phyloP scores from a whole-genome alignment of 2,329 filamentous ascomycete genomes.

The Berkeleyomyces basicola region DNA sequence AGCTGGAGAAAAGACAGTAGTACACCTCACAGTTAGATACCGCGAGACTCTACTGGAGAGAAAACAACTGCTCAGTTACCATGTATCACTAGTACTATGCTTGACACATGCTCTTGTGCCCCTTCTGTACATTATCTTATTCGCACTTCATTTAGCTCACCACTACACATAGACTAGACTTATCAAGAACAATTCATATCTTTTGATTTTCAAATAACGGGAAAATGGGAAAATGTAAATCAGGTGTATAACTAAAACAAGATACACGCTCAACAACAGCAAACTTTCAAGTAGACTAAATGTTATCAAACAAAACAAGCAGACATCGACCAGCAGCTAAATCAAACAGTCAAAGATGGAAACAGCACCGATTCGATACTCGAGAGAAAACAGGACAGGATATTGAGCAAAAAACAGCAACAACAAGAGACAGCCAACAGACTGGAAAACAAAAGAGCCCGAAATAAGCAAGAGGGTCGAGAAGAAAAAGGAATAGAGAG shows the following conservation, averaged over 20 bases:
- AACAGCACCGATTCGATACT: conserved; percentile 7
- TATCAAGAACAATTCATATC: too few relatives aligned
- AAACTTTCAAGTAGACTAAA: neutral
- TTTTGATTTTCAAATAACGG: neutral
- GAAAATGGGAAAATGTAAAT: neutral
- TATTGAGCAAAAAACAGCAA: conserved; percentile 15
- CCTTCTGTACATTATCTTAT: neutral
- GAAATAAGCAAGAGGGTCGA: neutral
- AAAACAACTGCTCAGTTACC: neutral
- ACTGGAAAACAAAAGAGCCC: conserved; percentile 14
- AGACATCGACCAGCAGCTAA: neutral
- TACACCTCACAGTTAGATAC: neutral
- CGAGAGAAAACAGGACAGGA: conserved; percentile 13
- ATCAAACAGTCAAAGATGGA: neutral
- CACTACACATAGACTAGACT: neutral
- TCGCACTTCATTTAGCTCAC: neutral
- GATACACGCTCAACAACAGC: neutral
- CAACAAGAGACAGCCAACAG: conserved; percentile 11
- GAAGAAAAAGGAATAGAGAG: neutral
- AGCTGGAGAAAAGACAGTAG: conserved; percentile 15
- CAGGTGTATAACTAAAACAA: neutral
- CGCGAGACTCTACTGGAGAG: neutral
- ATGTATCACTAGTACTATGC: neutral
- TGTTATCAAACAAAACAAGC: neutral
- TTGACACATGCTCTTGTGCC: neutral